Evolutionary conservation across 2,329 filamentous ascomycete genomes (phyloP).

Genomic region (Colletotrichum sp.): DNA sequence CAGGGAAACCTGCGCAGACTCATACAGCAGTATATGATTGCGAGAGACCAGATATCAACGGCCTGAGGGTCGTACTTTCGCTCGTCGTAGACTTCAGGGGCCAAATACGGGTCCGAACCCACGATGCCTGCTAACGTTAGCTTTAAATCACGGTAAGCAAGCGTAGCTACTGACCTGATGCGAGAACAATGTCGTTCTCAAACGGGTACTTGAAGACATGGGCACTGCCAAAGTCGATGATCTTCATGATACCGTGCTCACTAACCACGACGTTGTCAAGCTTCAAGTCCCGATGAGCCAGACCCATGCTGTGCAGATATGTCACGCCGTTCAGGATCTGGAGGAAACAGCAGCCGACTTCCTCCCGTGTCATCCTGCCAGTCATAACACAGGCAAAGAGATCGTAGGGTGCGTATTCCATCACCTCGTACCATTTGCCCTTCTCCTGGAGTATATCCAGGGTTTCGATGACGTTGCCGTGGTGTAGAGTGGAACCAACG

Average conservation of each 20-base stretch:
- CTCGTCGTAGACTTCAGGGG: slow-evolving; percentile 94
- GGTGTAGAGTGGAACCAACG: slow-evolving; percentile 93
- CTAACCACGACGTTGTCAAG: slow-evolving; percentile 98
- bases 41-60: slow-evolving; percentile 96
- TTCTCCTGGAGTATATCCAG: slow-evolving; percentile 96
- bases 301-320: slow-evolving; percentile 92
- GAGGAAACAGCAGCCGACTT: slow-evolving; percentile 88
- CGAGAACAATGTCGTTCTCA: slow-evolving; percentile 83
- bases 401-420: slow-evolving; percentile 97
- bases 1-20: slow-evolving; percentile 92
- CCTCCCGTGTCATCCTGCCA: slow-evolving; percentile 91
- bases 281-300: slow-evolving; percentile 95
- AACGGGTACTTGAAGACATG: slow-evolving; percentile 98
- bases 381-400: slow-evolving; percentile 99
- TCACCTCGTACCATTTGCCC: slow-evolving; percentile 95
- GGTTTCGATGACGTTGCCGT: slow-evolving; percentile 98
- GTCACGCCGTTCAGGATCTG: slow-evolving; percentile 95
- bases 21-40: slow-evolving; percentile 99
- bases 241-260: slow-evolving; percentile 96
- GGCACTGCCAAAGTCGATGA: slow-evolving; percentile 98
- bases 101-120: slow-evolving; percentile 91
- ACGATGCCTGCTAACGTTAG: slow-evolving; percentile 60
- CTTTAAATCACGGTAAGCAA: background rate
- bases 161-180: slow-evolving; percentile 67
- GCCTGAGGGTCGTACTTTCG: slow-evolving; percentile 92